Evolutionary conservation across 2,329 filamentous ascomycete species (phyloP), one percentile per base, ranked within the genome.

Genomic region (Phialophora macrospora): DNA sequence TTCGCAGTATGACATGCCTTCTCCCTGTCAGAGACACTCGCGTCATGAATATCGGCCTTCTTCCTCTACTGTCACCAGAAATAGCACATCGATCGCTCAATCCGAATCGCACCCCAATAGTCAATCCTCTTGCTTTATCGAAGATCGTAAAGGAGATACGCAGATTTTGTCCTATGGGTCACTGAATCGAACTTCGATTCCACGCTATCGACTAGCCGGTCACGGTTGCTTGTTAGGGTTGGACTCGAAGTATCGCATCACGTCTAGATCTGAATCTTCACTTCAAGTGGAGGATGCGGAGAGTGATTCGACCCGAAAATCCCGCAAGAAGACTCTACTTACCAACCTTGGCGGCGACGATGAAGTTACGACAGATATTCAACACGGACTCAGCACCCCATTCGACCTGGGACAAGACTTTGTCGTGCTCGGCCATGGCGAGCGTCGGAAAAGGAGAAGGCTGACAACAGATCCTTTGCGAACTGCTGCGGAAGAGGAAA

Each of bases 101-200:
- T 26, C 20, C 9, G 20, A 26, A 26, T 32, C 28, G 2, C 52
- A 7, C 11, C 12, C n/a, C 20, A 7, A 12, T 55, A 41, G 59
- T 26, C 48, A 26, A 24, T n/a, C 62, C 17, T 52, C 67, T 34
- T 51, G 58, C 51, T 69, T 69, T 54, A 41, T 65, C 9, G 56
- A 63, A 56, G 94, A 98, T 77, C 86, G 81, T 49, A 88, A 87
- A 73, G 93, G 94, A 0, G 94, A 98, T 73, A 80, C 84, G 4
- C 84, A 92, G 55, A 92, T 95, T 70, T 77, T 90, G 52, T 84
- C 84, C 28, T 97, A 93, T 75, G 91, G 91, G 1, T 84, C 86
- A 30, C 83, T 90, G 46, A 88, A 97, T 74, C 86, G 86, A 41
- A 90, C 90, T 69, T 85, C 84, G 61, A 79, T 96, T 11, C 92